Conservation (phyloP, 2,329 filamentous ascomycete genomes). For the Zymoseptoria pseudotritici region DNA sequence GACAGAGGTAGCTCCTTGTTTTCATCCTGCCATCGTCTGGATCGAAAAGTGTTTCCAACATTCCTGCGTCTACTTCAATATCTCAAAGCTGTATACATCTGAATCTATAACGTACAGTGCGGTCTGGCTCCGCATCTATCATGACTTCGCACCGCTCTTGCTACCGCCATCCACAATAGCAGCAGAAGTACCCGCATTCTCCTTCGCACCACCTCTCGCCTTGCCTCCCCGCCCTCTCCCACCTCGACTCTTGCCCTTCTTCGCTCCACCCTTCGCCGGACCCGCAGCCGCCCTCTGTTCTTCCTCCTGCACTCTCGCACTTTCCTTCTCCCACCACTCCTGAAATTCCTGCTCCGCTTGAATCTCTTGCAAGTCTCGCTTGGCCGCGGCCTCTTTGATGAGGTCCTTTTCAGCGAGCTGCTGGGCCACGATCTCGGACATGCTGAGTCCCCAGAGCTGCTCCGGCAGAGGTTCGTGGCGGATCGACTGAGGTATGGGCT, state of each 20-base stretch:
- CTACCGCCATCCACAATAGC: background rate
- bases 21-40: background rate
- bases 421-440: slow-evolving; percentile 82
- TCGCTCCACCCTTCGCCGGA: slow-evolving; percentile 13
- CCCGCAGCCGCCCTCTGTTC: slow-evolving; percentile 14
- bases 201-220: slow-evolving; percentile 5
- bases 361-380: slow-evolving; percentile 85
- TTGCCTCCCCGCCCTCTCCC: slow-evolving; percentile 8
- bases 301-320: slow-evolving; percentile 48
- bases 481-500: slow-evolving; percentile 38
- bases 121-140: background rate
- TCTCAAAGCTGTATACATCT: background rate
- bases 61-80: background rate
- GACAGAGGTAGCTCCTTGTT: background rate
- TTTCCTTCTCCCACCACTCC: slow-evolving; percentile 91
- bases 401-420: slow-evolving; percentile 78
- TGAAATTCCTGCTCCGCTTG: slow-evolving; percentile 96
- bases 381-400: slow-evolving; percentile 75
- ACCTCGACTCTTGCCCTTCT: slow-evolving; percentile 15
- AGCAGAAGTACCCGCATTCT: background rate
- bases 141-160: background rate
- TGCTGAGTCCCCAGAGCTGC: slow-evolving; percentile 60
- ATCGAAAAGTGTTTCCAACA: background rate
- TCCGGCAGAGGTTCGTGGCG: slow-evolving; percentile 52
- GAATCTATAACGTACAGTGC: background rate